Evolutionary conservation across 352 stramenopile genomes (phyloP), one percentile per base, ranked within the genome.

Genomic region (Nothophytophthora sp.): DNA sequence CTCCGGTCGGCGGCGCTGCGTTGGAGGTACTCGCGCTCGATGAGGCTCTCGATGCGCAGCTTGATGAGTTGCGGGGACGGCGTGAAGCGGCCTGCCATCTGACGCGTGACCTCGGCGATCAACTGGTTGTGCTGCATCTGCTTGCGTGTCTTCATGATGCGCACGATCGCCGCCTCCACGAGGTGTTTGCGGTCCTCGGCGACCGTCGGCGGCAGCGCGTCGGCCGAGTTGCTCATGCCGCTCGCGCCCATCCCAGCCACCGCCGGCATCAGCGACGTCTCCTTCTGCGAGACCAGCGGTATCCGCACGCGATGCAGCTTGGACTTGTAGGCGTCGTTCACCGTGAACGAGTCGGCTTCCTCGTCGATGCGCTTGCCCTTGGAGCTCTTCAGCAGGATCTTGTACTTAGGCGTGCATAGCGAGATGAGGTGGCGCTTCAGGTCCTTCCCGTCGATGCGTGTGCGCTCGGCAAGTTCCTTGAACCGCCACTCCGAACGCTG

Each of bases 21-120:
- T 63, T 99, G 93, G 34, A 99, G 75, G 73, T 99, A 99, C 70
- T 99, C 97, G 44, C 97, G 86, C 63, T 99, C 97, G 57, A 99
- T 99, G 15, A 99, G 83, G 56, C 89, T 97, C 72, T 99, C 97
- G 50, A 99, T 98, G 33, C 97, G 84, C 50, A 98, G 96, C 84
- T 99, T 99, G 73, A 99, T 96, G 49, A 99, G 92, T 50, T 98
- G 85, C 4, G 94, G 94, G 18, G 90, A 78, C 13, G 96, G 96
- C 5, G 93, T 83, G 69, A 99, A 99, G 39, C 96, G 88, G 19
- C 92, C 69, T 12, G 70, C 72, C 70, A 96, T 90, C 52, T 96
- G 86, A 5, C 77, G 73, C 15, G 87, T 94, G 18, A 97, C 77
- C 67, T 98, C 93, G 18, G 80, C 82, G 51, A 98, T 95, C 42